Evolutionary conservation across 441 rosid species (phyloP).

Genomic region (Gossypium davidsonii): DNA sequence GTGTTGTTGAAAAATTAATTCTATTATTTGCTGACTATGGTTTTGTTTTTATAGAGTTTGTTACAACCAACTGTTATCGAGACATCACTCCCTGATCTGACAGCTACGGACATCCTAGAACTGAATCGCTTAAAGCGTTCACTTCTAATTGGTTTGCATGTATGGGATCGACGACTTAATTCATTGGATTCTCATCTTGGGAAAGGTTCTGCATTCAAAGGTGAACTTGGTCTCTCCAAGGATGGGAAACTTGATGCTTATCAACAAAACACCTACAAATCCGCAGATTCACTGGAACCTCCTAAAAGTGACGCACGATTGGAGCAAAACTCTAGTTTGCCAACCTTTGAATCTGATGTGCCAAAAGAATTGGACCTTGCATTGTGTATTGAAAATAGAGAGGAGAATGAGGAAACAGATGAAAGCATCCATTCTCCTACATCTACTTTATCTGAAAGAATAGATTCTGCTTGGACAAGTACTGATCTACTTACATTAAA

Average conservation of each 20-base stretch:
- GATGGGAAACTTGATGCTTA: constrained; percentile 25
- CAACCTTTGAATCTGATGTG: constrained; percentile 17
- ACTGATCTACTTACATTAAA: constrained; percentile 40
- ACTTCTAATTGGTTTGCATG: constrained; percentile 61
- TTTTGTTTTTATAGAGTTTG: constrained; percentile 36
- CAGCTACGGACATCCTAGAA: constrained; percentile 62
- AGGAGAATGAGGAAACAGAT: constrained; percentile 42
- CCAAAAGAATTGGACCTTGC: constrained; percentile 23
- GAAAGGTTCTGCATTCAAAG: constrained; percentile 34
- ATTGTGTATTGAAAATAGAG: constrained; percentile 22
- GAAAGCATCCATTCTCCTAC: constrained; percentile 33
- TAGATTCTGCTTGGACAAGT: constrained; percentile 97
- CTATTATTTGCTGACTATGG: constrained; percentile 15
- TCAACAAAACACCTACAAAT: constrained; percentile 20
- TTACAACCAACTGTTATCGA: constrained; percentile 45
- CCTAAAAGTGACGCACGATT: constrained; percentile 19
- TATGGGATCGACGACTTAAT: constrained; percentile 73
- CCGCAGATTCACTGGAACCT: constrained; percentile 27
- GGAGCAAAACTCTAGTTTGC: constrained; percentile 24
- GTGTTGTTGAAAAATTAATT: neutral
- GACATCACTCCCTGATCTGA: constrained; percentile 28
- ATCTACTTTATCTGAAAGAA: constrained; percentile 70
- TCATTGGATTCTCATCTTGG: constrained; percentile 53
- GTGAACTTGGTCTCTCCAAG: constrained; percentile 25
- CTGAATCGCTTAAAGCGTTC: constrained; percentile 60